phyloP scores from a whole-genome alignment of 306 rosid species.

The Trichosanthes truncata region DNA sequence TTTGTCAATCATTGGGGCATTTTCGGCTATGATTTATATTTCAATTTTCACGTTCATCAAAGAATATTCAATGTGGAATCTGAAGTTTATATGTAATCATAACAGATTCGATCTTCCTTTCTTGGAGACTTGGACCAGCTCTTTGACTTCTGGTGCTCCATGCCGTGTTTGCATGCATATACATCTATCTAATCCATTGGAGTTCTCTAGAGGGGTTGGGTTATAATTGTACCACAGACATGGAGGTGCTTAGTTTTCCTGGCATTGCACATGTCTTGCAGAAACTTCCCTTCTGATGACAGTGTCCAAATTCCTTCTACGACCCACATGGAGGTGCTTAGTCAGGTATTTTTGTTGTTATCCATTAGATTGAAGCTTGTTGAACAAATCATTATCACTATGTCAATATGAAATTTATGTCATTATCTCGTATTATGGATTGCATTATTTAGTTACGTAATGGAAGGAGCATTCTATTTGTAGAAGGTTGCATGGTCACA shows the following conservation, averaged over 20 bases:
- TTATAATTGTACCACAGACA: neutral
- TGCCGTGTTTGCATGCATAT: neutral
- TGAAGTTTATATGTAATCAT: neutral
- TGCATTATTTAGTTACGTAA: neutral
- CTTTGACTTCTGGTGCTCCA: neutral
- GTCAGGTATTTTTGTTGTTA: neutral
- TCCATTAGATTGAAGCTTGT: neutral
- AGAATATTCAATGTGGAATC: neutral
- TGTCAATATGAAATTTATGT: neutral
- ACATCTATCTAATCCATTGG: neutral
- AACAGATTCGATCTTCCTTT: neutral
- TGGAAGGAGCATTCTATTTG: neutral
- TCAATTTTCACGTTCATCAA: neutral
- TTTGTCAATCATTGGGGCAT: neutral
- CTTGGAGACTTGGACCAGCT: neutral
- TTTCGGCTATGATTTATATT: neutral
- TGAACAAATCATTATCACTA: neutral
- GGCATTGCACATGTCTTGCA: slow-evolving; percentile 1
- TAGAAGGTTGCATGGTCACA: neutral
- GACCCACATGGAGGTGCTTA: too few species aligned
- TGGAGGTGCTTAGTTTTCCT: neutral
- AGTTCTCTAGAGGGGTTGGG: neutral
- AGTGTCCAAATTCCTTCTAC: neutral
- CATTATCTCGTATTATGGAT: neutral
- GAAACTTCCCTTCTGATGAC: neutral